These are phyloP conservation scores for Yarrowia sp. DNA, from an alignment of 805 yeast genomes.

Conservation along the genomic window DNA sequence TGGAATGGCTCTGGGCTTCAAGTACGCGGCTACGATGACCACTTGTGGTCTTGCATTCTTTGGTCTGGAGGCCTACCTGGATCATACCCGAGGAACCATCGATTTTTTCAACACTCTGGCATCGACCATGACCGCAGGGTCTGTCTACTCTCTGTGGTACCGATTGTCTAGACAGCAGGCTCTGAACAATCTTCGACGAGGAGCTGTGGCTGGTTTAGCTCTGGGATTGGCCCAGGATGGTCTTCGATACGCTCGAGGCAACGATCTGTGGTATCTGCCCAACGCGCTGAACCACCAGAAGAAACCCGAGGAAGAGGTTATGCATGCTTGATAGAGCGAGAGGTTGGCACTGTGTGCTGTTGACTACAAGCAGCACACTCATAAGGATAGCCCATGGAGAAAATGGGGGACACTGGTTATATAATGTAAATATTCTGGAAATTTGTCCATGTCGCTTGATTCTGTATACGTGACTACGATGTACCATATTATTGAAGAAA, in stretches of 20 bases:
- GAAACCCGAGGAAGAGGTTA: neutral
- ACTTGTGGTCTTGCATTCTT: conserved; percentile 50
- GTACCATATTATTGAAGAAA: no score
- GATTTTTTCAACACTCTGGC: conserved; percentile 63
- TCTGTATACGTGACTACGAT: no score
- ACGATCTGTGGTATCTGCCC: conserved; percentile 59
- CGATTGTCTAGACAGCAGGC: conserved; percentile 36
- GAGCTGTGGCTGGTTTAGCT: conserved; percentile 54
- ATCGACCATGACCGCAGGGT: conserved; percentile 54
- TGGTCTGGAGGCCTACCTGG: conserved; percentile 60
- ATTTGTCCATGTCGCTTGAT: no score
- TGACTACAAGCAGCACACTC: no score
- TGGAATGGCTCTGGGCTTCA: conserved; percentile 51
- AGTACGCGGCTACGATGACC: conserved; percentile 44
- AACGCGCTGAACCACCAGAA: neutral
- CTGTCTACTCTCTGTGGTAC: conserved; percentile 47
- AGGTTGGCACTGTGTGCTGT: no score
- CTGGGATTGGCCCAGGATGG: conserved; percentile 68
- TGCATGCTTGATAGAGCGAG: neutral
- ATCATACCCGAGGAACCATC: conserved; percentile 48
- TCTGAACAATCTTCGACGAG: conserved; percentile 43
- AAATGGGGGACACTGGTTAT: no score
- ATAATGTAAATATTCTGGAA: neutral
- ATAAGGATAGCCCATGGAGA: neutral
- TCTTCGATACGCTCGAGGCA: conserved; percentile 55